phyloP scores from a whole-genome alignment of 352 stramenopile species.

The Globisporangium canariense region DNA sequence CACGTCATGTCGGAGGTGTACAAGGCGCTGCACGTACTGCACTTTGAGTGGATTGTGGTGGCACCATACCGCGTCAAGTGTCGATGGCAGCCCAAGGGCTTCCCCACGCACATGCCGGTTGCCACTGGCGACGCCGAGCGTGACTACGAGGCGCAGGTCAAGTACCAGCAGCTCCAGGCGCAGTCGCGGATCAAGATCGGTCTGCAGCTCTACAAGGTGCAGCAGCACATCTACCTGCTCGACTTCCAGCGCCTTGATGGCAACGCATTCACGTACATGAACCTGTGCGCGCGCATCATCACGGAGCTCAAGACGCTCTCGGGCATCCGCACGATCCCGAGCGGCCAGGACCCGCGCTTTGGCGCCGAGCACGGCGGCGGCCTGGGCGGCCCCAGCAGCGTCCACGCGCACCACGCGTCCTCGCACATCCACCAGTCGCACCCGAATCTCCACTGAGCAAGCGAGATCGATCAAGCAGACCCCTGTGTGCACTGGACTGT shows the following conservation, averaged over 20 bases:
- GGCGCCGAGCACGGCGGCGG: slow-evolving; percentile 36
- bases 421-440: slow-evolving; percentile 54
- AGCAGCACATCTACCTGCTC: slow-evolving; percentile 99
- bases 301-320: slow-evolving; percentile 98
- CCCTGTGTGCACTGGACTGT: background rate
- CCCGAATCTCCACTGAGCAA: slow-evolving; percentile 19
- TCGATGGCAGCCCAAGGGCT: slow-evolving; percentile 87
- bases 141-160: slow-evolving; percentile 25
- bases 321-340: slow-evolving; percentile 54
- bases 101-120: slow-evolving; percentile 14
- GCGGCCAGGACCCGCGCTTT: slow-evolving; percentile 50
- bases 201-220: slow-evolving; percentile 95
- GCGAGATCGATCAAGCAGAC: background rate
- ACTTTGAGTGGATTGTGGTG: slow-evolving; percentile 97
- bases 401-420: slow-evolving; percentile 33
- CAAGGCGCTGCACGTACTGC: slow-evolving; percentile 95
- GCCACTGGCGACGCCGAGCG: slow-evolving; percentile 15
- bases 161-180: slow-evolving; percentile 29
- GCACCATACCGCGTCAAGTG: slow-evolving; percentile 97
- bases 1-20: slow-evolving; percentile 99
- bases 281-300: slow-evolving; percentile 98
- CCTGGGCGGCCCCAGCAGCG: slow-evolving; percentile 24
- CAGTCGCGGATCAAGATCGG: slow-evolving; percentile 91
- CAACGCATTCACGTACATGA: slow-evolving; percentile 99
- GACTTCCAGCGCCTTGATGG: slow-evolving; percentile 97